phyloP scores from a whole-genome alignment of 2,329 filamentous ascomycete genomes.

The Zasmidium citrigriseum region DNA sequence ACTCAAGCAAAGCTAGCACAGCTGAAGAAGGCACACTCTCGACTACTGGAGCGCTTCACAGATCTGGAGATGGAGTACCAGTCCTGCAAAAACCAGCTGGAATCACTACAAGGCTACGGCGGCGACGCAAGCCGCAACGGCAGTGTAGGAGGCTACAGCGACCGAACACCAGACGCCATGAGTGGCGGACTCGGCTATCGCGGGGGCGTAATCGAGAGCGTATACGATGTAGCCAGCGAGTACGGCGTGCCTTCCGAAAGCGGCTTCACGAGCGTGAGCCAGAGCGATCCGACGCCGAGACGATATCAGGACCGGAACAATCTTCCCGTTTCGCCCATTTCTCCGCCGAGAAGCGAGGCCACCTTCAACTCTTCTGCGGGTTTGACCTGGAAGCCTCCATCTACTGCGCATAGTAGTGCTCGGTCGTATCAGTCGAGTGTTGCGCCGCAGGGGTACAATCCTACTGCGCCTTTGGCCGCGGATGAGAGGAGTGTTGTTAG shows the following conservation, averaged over 20 bases:
- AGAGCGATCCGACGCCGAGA: neutral
- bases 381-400: conserved; percentile 26
- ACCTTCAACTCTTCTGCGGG: conserved; percentile 22
- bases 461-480: conserved; percentile 29
- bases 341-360: conserved; percentile 24
- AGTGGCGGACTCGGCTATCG: conserved; percentile 21
- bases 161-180: conserved; percentile 14
- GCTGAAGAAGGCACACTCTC: conserved; percentile 54
- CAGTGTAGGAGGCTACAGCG: conserved; percentile 5
- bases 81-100: conserved; percentile 29
- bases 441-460: conserved; percentile 24
- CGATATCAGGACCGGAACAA: conserved; percentile 10
- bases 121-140: neutral
- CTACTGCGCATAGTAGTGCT: conserved; percentile 8
- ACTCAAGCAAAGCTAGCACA: conserved; percentile 50
- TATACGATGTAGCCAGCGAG: conserved; percentile 1
- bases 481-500: conserved; percentile 32
- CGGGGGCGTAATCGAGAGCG: conserved; percentile 18
- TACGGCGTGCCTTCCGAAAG: conserved; percentile 1
- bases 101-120: conserved; percentile 18
- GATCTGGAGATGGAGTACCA: conserved; percentile 44
- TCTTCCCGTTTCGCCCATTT: conserved; percentile 16
- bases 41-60: conserved; percentile 52
- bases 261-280: conserved; percentile 8
- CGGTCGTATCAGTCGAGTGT: conserved; percentile 45